Evolutionary conservation across 1,284 basidiomycete species (phyloP), one percentile per base, ranked within the genome.

Genomic region (Vanrija sp.): DNA sequence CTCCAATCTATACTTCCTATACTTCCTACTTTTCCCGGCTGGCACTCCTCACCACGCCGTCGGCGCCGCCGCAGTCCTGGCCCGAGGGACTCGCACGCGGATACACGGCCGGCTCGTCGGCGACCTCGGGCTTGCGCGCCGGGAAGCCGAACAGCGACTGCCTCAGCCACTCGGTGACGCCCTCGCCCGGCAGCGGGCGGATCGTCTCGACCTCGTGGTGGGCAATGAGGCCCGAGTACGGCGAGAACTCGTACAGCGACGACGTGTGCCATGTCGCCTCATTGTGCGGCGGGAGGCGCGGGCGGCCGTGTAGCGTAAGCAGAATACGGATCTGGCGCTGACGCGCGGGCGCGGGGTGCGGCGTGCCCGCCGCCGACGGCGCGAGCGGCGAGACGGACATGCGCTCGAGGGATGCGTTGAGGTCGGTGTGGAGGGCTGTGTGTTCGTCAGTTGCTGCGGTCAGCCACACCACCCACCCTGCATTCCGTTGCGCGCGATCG

Each of bases 161-260:
- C 60, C 66, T 66, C 15, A 78, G 60, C 75, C 75, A 77, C 46
- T 72, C 72, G 1, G 63, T 65, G 7, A 76, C 75, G 16, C 73
- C 74, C 59, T 78, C 76, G 54, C 75, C 73, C 0, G 77, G 77
- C 25, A 75, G 49, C 1, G 77, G 77, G 9, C 76, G 67, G 60
- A 78, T 76, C 12, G 70, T 71, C 63, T 78, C 77, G 43, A 78
- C 74, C 54, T 74, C 69, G 58, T 78, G 77, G 5, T 62, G 58
- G 6, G 63, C 60, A 51, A 78, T 76, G 10, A 73, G 65, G 23
- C 74, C 75, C 10, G 74, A 70, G 40, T 68, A 59, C 3, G 77
- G 77, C n/a, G 70, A 76, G 61, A 78, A 72, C 6, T 74, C 70
- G 64, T 77, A 78, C 16, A 78, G 60, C 3, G 73, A 75, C 6